Percentiles rank a stretch among this genome's conserved stretches.
Evolutionary conservation across 2,329 filamentous ascomycete species (phyloP).

Genomic region (Zymoseptoria tritici): DNA sequence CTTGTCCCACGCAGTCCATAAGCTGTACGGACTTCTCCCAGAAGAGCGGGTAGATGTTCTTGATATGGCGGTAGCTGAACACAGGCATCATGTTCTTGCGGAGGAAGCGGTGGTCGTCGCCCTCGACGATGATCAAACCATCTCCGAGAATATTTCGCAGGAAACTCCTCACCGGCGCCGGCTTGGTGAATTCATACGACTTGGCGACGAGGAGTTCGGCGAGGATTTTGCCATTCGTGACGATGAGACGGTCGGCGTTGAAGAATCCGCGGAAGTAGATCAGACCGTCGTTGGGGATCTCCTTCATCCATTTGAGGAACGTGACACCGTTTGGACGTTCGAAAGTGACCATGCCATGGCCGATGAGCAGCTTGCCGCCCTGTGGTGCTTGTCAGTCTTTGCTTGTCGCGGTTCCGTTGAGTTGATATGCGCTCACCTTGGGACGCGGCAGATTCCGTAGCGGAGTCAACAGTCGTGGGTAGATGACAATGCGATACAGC

Average conservation of each 20-base stretch:
- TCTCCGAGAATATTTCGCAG: constrained; percentile 44
- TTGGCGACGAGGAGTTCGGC: constrained; percentile 47
- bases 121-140: constrained; percentile 45
- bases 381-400: constrained; percentile 6
- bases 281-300: constrained; percentile 35
- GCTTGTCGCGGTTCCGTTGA: not conserved
- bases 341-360: constrained; percentile 32
- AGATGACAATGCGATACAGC: constrained; percentile 19
- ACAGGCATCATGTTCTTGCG: constrained; percentile 73
- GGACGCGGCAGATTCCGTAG: constrained; percentile 34
- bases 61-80: constrained; percentile 79
- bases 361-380: constrained; percentile 26
- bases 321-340: constrained; percentile 28
- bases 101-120: constrained; percentile 44
- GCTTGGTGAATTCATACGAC: constrained; percentile 50
- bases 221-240: constrained; percentile 36
- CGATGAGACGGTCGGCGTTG: constrained; percentile 31
- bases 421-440: constrained; percentile 2
- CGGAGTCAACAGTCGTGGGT: constrained; percentile 34
- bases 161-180: constrained; percentile 35
- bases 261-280: constrained; percentile 35
- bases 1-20: constrained; percentile 52
- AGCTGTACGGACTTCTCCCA: constrained; percentile 70
- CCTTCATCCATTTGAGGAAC: constrained; percentile 31
- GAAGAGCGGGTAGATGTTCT: constrained; percentile 75